A percentile compares a stretch with the other conserved stretches of the same genome.
phyloP scores from a whole-genome alignment of 805 yeast species.

The Saccharomycopsis sp. region DNA sequence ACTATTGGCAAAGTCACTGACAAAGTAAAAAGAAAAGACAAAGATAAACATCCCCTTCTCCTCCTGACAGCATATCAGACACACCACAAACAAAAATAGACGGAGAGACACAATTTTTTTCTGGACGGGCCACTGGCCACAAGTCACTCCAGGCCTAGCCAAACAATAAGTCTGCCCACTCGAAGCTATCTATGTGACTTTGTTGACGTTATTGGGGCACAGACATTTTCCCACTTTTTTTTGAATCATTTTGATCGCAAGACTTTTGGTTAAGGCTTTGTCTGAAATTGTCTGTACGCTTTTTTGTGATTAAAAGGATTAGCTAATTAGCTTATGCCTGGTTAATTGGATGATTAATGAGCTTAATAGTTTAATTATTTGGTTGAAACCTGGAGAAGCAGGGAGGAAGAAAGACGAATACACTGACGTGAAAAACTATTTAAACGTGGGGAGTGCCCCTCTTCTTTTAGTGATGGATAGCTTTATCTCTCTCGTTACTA shows the following conservation, averaged over 20 bases:
- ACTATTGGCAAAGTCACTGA: too few relatives aligned
- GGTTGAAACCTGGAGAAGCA: not conserved
- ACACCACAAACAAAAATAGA: not conserved
- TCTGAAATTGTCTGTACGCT: not conserved
- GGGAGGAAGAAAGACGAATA: not conserved
- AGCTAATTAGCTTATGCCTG: not conserved
- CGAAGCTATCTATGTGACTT: too few relatives aligned
- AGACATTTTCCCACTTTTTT: not conserved
- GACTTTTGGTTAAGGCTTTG: too few relatives aligned
- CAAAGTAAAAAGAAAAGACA: not conserved
- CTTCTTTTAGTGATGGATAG: too few relatives aligned
- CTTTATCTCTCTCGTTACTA: too few relatives aligned
- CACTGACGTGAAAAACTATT: not conserved
- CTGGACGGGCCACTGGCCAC: too few relatives aligned
- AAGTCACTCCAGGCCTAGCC: too few relatives aligned
- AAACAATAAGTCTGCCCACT: too few relatives aligned
- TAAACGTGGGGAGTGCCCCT: not conserved
- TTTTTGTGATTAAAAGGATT: not conserved
- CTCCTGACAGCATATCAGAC: not conserved
- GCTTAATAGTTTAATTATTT: not conserved
- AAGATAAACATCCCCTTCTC: not conserved
- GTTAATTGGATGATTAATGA: not conserved
- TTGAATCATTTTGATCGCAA: not conserved
- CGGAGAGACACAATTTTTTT: too few relatives aligned
- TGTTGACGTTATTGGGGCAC: too few relatives aligned